Evolutionary conservation across 2,329 filamentous ascomycete species (phyloP).

Genomic region (Ploettnerulaceae sp.): DNA sequence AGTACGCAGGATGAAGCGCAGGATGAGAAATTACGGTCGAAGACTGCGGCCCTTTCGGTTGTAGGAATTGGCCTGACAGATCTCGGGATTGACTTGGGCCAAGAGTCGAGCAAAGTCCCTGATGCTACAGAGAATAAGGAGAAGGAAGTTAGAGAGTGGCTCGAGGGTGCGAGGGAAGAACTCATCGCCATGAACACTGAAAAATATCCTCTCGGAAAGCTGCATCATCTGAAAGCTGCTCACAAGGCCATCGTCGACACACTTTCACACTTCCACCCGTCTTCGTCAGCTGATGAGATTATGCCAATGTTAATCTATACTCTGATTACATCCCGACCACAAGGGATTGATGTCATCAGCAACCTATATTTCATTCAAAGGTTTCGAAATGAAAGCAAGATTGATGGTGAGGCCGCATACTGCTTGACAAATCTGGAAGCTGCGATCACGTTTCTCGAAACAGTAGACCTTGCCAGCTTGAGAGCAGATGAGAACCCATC

Average conservation of each 20-base stretch:
- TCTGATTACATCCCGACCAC: conserved; percentile 82
- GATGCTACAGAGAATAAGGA: conserved; percentile 55
- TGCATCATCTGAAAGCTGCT: conserved; percentile 79
- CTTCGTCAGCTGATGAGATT: conserved; percentile 94
- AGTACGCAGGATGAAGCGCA: conserved; percentile 91
- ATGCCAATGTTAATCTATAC: conserved; percentile 96
- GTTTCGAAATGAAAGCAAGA: conserved; percentile 78
- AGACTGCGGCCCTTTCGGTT: conserved; percentile 83
- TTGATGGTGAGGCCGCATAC: conserved; percentile 92
- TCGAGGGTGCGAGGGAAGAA: conserved; percentile 66
- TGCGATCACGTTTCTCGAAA: conserved; percentile 89
- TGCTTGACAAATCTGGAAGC: conserved; percentile 95
- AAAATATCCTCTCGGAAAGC: conserved; percentile 83
- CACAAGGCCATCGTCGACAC: conserved; percentile 96
- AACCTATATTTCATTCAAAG: conserved; percentile 92
- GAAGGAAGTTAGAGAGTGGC: conserved; percentile 65
- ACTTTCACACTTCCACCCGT: conserved; percentile 59
- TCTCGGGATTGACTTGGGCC: conserved; percentile 69
- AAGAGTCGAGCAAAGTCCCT: conserved; percentile 48
- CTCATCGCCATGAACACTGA: conserved; percentile 80
- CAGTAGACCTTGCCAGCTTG: conserved; percentile 86
- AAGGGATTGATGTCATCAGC: conserved; percentile 84
- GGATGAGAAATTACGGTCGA: conserved; percentile 90
- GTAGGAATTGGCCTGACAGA: conserved; percentile 87
- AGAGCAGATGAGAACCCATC: conserved; percentile 72